phyloP scores from a whole-genome alignment of 805 yeast species.

The Candida insectalens region DNA sequence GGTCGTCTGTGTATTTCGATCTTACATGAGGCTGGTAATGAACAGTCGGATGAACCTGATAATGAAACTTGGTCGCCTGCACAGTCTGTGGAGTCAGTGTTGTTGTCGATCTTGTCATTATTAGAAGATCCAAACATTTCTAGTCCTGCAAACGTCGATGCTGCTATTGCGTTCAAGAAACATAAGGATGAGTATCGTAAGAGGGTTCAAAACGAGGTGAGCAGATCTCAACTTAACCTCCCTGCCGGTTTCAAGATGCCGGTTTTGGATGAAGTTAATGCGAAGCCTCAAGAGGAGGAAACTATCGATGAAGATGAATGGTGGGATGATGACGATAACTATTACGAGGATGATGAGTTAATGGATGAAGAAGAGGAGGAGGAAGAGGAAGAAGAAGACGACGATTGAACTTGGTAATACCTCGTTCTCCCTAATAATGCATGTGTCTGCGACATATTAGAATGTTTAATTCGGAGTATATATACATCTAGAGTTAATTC shows the following conservation, averaged over 20 bases:
- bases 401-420: too few species aligned
- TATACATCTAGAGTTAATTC: too few species aligned
- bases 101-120: constrained; percentile 81
- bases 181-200: constrained; percentile 71
- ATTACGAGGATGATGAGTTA: constrained; percentile 24
- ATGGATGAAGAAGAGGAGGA: too few species aligned
- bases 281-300: constrained; percentile 14
- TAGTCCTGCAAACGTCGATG: constrained; percentile 96
- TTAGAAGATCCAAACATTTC: constrained; percentile 90
- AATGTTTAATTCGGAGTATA: neutral
- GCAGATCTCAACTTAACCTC: constrained; percentile 70
- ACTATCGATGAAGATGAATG: constrained; percentile 24
- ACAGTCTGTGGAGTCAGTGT: constrained; percentile 88
- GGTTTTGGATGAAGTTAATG: constrained; percentile 42
- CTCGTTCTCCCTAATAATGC: too few species aligned
- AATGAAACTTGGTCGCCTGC: constrained; percentile 94
- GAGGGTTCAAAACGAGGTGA: constrained; percentile 74
- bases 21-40: constrained; percentile 77
- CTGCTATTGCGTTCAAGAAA: constrained; percentile 88
- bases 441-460: neutral
- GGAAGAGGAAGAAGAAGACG: constrained; percentile 20
- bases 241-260: constrained; percentile 86
- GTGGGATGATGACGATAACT: constrained; percentile 24
- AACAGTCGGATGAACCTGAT: constrained; percentile 87
- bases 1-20: constrained; percentile 92